These are phyloP conservation scores for Irpex sp. DNA, from an alignment of 1,284 basidiomycete species.

Conservation along the genomic window DNA sequence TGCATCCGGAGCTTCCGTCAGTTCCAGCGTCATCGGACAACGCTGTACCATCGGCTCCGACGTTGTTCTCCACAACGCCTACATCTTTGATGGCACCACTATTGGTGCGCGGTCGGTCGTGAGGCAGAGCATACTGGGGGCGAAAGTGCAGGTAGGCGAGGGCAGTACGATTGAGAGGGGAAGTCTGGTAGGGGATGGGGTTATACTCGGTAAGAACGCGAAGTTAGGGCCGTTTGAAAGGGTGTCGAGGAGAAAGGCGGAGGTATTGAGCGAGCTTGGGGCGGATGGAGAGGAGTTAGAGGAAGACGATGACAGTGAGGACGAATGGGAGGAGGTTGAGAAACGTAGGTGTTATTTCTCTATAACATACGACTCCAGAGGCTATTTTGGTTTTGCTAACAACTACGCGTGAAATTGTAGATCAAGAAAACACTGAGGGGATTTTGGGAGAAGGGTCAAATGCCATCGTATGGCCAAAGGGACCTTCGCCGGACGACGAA, in stretches of 20 bases:
- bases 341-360: constrained; percentile 39
- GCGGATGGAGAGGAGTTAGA: background rate
- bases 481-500: constrained; percentile 51
- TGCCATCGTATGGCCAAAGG: constrained; percentile 66
- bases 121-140: constrained; percentile 77
- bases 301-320: constrained; percentile 29
- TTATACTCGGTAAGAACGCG: constrained; percentile 74
- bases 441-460: constrained; percentile 60
- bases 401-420: constrained; percentile 11
- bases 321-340: constrained; percentile 62
- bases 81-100: constrained; percentile 77
- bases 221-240: constrained; percentile 68
- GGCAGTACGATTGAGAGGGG: constrained; percentile 61
- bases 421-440: constrained; percentile 42
- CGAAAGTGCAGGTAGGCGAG: constrained; percentile 70
- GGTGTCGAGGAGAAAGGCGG: constrained; percentile 49
- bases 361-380: background rate
- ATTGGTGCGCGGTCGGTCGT: constrained; percentile 79
- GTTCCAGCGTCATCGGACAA: constrained; percentile 73
- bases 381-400: background rate
- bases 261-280: constrained; percentile 12
- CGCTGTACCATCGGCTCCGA: constrained; percentile 67
- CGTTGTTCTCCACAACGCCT: constrained; percentile 67
- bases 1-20: constrained; percentile 59
- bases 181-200: constrained; percentile 79